Evolutionary conservation across 257 asterid species (phyloP), one percentile per base, ranked within the genome.

Genomic region (Coffea canephora): DNA sequence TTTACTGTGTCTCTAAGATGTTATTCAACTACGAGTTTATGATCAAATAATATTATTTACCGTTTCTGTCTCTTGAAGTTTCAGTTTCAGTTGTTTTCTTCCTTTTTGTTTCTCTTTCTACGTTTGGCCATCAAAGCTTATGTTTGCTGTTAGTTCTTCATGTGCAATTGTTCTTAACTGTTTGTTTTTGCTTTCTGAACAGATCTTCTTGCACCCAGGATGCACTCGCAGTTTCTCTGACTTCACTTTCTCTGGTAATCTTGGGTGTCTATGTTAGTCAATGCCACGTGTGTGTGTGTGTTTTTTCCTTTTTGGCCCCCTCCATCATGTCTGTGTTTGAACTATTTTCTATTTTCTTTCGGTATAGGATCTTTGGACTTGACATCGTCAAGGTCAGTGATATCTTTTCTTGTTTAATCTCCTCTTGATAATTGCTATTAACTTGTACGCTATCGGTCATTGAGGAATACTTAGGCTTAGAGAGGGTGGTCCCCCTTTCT

Each of bases 371-470:
- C 90, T 57, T 74, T 62, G 78, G 84, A 74, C 83, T 59, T 80
- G 82, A 43, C 66, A 74, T 80, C 88, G 21, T 79, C 85, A 85
- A 91, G 96, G 98, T 94, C 62, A 77, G 96, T 83, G 25, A 69
- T 73, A 34, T 77, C 48, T 67, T 54, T 18, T 76, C 36, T 72
- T 73, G 1, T 45, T 48, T 36, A 27, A 19, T 68, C 45, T 49
- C 57, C 25, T 19, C 11, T 14, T 78, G 43, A 70, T 43, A n/a
- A 23, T 39, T 69, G 23, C 11, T 18, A 49, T 18, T 6, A 39
- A 31, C 34, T 31, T 31, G 34, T 31, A 31, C 34, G 34, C 34
- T 31, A 31, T 31, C 34, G 34, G 34, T 31, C 34, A 31, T 31
- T 31, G 34, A 31, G 34, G 34, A 31, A 31, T 31, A 31, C 34